A percentile compares a stretch with the other conserved stretches of the same genome.
Evolutionary conservation across 805 yeast genomes (phyloP).

Genomic region (Barnettozyma siamensis): DNA sequence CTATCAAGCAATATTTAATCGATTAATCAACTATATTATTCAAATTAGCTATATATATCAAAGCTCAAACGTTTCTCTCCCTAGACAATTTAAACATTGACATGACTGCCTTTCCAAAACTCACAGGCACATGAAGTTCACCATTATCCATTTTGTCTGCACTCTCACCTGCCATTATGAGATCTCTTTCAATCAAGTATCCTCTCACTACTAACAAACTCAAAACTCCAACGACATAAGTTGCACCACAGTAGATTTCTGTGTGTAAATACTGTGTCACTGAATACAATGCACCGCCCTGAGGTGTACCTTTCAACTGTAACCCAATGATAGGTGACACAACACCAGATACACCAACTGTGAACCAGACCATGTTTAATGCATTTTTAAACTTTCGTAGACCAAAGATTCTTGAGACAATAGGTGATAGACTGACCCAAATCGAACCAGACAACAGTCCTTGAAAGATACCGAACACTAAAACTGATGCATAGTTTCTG

Average conservation of each 20-base stretch:
- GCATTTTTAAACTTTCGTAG: conserved; percentile 43
- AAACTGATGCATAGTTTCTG: conserved; percentile 48
- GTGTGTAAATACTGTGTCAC: conserved; percentile 48
- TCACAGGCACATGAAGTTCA: conserved; percentile 19
- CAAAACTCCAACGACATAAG: conserved; percentile 42
- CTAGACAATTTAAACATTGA: conserved; percentile 10
- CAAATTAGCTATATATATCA: too few species aligned
- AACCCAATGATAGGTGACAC: conserved; percentile 59
- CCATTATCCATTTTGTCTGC: conserved; percentile 25
- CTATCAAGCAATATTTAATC: too few species aligned
- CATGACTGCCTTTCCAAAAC: neutral
- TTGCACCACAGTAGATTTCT: conserved; percentile 53
- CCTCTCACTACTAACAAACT: conserved; percentile 44
- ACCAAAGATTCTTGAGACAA: conserved; percentile 49
- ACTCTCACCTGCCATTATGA: conserved; percentile 20
- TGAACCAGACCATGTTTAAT: conserved; percentile 48
- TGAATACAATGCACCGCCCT: conserved; percentile 27
- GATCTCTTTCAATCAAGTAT: conserved; percentile 48
- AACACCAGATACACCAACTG: conserved; percentile 44
- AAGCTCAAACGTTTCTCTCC: conserved; percentile 10
- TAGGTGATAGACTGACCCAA: conserved; percentile 50
- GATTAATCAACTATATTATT: too few species aligned
- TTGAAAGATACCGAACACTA: conserved; percentile 44
- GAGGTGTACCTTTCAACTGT: conserved; percentile 32
- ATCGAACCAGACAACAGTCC: conserved; percentile 60